Conservation (phyloP, 345 rosid species). For the Brassica nigra region DNA sequence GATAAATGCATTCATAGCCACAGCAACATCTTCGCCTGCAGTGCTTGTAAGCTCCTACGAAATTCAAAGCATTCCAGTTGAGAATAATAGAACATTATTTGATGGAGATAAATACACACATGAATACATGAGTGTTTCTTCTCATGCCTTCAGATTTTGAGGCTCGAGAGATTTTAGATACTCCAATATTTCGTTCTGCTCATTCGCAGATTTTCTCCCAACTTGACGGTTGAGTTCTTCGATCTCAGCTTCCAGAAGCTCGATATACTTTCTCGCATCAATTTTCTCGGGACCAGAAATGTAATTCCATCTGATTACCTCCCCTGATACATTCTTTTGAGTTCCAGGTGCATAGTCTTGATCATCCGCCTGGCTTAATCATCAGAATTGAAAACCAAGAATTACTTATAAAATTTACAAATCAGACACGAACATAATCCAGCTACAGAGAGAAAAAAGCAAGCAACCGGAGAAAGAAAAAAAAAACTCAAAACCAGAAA, state of each 20-base stretch:
- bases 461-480: no score
- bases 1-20: constrained; percentile 92
- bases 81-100: not conserved
- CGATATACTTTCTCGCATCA: constrained; percentile 87
- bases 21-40: constrained; percentile 90
- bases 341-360: constrained; percentile 91
- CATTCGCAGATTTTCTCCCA: constrained; percentile 62
- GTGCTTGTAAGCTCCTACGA: constrained; percentile 87
- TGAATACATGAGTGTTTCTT: not conserved
- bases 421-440: not conserved
- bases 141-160: constrained; percentile 84
- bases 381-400: constrained; percentile 18
- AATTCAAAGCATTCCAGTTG: constrained; percentile 13
- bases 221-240: constrained; percentile 85
- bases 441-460: not conserved
- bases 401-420: not conserved
- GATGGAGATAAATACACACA: not conserved
- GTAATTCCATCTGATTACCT: constrained; percentile 89
- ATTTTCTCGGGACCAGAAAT: constrained; percentile 87
- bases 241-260: constrained; percentile 92
- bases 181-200: constrained; percentile 83
- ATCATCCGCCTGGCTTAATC: constrained; percentile 49
- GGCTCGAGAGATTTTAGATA: constrained; percentile 91
- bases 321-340: constrained; percentile 91
- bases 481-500: not conserved